These are phyloP conservation scores for Dictyostelium purpureum DNA, from an alignment of 78 protist species.

Conservation along the genomic window DNA sequence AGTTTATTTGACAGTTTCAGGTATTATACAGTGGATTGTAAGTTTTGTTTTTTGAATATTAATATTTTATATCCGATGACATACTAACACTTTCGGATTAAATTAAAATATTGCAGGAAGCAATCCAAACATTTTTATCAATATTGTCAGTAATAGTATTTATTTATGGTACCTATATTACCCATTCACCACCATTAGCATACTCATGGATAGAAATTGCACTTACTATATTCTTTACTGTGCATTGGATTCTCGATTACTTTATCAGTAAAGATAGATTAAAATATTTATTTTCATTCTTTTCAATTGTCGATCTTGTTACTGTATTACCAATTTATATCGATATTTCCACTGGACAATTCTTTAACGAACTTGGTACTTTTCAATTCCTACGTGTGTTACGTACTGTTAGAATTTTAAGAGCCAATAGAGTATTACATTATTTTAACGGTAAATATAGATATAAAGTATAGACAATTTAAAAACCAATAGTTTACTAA, in stretches of 20 bases:
- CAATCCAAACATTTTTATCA: conserved; percentile 44
- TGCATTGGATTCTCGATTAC: conserved; percentile 75
- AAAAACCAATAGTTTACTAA: not conserved
- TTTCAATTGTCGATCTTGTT: conserved; percentile 59
- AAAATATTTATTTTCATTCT: conserved; percentile 57
- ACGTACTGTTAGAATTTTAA: conserved; percentile 57
- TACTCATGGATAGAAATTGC: conserved; percentile 48
- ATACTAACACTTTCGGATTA: not conserved
- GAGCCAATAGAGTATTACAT: conserved; percentile 77
- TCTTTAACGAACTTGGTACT: conserved; percentile 44
- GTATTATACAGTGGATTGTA: conserved; percentile 75
- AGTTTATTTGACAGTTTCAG: conserved; percentile 59
- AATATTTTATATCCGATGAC: not conserved
- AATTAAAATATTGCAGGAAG: conserved; percentile 24
- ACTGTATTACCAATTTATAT: conserved; percentile 66
- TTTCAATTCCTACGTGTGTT: conserved; percentile 74
- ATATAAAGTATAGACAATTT: not conserved
- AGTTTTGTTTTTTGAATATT: not conserved
- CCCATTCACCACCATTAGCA: conserved; percentile 18
- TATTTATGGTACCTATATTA: conserved; percentile 58
- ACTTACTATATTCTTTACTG: conserved; percentile 54
- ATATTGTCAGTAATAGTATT: conserved; percentile 48
- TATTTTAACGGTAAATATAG: conserved; percentile 36
- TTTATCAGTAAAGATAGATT: conserved; percentile 61
- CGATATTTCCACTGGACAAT: conserved; percentile 37